Evolutionary conservation across 2,329 filamentous ascomycete genomes (phyloP).

Genomic region (Ceratocystis eucalypticola): DNA sequence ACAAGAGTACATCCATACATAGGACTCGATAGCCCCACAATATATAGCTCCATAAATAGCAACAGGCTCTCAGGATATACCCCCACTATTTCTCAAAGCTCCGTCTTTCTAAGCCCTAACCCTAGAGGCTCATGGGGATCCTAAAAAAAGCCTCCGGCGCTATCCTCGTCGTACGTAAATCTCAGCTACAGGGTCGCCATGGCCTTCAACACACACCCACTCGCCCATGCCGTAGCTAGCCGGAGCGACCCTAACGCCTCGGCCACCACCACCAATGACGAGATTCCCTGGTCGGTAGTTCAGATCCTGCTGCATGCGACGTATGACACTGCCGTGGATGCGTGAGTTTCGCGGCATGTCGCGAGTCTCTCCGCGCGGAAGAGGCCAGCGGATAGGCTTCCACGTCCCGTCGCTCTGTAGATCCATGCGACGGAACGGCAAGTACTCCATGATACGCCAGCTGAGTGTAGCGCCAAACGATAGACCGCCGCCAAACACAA

Average conservation of each 20-base stretch:
- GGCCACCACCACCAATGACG: conserved; percentile 64
- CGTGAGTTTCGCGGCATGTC: conserved; percentile 59
- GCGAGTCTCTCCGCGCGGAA: conserved; percentile 63
- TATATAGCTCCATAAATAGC: neutral
- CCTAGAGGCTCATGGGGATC: neutral
- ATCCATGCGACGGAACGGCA: conserved; percentile 73
- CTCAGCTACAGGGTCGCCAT: conserved; percentile 56
- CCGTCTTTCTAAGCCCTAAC: neutral
- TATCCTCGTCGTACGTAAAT: conserved; percentile 39
- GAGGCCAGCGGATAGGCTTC: conserved; percentile 67
- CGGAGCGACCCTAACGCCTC: conserved; percentile 51
- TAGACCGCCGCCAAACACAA: conserved; percentile 50
- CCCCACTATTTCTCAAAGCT: neutral
- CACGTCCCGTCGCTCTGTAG: conserved; percentile 57
- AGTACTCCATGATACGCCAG: conserved; percentile 70
- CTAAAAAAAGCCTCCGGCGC: neutral
- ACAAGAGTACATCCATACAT: too few species aligned
- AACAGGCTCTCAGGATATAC: neutral
- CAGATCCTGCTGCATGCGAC: conserved; percentile 50
- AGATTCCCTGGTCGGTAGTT: conserved; percentile 64
- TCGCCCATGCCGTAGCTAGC: conserved; percentile 52
- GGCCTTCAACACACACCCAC: conserved; percentile 52
- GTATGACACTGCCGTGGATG: conserved; percentile 62
- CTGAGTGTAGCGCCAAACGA: conserved; percentile 41
- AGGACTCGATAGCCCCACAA: neutral